Evolutionary conservation across 2,329 filamentous ascomycete species (phyloP).

Genomic region (Colletotrichum sp.): DNA sequence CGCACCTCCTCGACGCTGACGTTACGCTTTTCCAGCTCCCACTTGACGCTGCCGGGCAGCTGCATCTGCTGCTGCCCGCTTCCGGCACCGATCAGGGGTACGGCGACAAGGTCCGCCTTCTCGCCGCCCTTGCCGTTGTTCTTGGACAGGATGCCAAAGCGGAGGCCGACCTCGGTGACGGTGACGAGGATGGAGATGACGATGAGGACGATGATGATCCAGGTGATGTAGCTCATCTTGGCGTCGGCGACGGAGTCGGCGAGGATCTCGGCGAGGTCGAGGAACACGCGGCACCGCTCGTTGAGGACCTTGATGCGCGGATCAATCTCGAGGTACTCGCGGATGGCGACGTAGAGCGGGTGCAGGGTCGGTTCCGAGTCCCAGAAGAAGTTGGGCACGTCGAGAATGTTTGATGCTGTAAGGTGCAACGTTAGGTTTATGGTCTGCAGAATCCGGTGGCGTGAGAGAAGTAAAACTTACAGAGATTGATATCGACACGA

Average conservation of each 20-base stretch:
- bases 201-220: slow-evolving; percentile 97
- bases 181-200: slow-evolving; percentile 90
- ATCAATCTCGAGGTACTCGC: slow-evolving; percentile 97
- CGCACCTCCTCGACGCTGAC: slow-evolving; percentile 24
- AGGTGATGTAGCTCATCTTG: slow-evolving; percentile 96
- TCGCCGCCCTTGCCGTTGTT: slow-evolving; percentile 25
- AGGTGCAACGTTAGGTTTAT: not conserved
- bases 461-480: slow-evolving; percentile 58
- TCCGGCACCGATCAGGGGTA: not conserved
- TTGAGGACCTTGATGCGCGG: slow-evolving; percentile 96
- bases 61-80: not conserved
- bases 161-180: slow-evolving; percentile 83
- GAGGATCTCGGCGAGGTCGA: slow-evolving; percentile 94
- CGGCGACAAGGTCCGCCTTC: not conserved
- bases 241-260: slow-evolving; percentile 91
- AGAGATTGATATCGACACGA: slow-evolving; percentile 95
- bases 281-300: slow-evolving; percentile 93
- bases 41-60: slow-evolving; percentile 11
- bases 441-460: not conserved
- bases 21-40: slow-evolving; percentile 18
- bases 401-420: slow-evolving; percentile 89
- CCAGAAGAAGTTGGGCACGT: slow-evolving; percentile 98
- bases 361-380: slow-evolving; percentile 94
- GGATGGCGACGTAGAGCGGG: slow-evolving; percentile 90
- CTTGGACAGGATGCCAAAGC: slow-evolving; percentile 76